Evolutionary conservation across 2,329 filamentous ascomycete species (phyloP), one percentile per base, ranked within the genome.

Genomic region (Juglanconis oblonga): DNA sequence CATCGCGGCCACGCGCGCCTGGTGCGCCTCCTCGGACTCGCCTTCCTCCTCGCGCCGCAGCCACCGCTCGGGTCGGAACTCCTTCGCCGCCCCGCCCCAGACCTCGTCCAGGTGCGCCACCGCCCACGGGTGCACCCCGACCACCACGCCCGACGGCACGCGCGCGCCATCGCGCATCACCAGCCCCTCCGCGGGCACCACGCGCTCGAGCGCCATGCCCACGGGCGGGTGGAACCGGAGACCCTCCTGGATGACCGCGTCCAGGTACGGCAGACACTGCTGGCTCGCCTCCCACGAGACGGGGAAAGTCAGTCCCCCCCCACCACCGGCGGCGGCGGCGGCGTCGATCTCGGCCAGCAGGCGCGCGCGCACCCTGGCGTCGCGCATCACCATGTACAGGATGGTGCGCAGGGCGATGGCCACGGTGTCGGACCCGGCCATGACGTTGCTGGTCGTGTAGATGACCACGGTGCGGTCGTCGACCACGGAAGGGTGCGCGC

Each of bases 31-130:
- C 7, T 7, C 35, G 1, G 35, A 38, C 35, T 38, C 35, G 2
- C 11, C 11, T 38, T 38, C 7, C 35, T 38, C 35, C 11, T 7
- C 11, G 35, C 38, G 5, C 8, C 32, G 50, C 13, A 80, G 79
- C 91, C 91, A 96, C 14, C 91, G 80, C 72, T 92, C 90, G 0
- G 91, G 91, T 4, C 81, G 77, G 74, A 92, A 95, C 2, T 85
- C 79, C 9, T 68, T 63, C 3, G 71, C 72, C 47, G 76, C 73
- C 0, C 65, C 52, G 4, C 73, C 74, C 73, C 73, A 76, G 44
- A 75, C 68, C 47, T 70, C 71, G 11, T 38, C 35, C 7, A 38
- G 35, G 1, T 8, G 35, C 7, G 7, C 7, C 35, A 38, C n/a
- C n/a, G 50, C 32, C 33, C 50, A 52, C 6, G 33, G n/a, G 9